Base-by-base conservation (phyloP, 345 rosid genomes). In the Schrenkiella parvula region DNA sequence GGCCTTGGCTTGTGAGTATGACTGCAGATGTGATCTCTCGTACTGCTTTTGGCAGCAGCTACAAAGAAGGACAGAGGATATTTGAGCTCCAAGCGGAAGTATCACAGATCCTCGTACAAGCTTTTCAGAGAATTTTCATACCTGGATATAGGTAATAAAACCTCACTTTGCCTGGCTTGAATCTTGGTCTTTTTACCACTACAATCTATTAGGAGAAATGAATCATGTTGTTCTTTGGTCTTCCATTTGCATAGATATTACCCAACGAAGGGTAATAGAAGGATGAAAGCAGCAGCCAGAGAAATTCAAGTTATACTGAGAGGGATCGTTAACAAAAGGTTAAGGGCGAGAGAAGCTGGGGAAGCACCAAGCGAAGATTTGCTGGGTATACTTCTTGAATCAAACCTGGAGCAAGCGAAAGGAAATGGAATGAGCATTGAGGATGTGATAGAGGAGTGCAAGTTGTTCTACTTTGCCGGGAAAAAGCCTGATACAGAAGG, bases 11-110 rank as follows among this genome's bases (percentile, higher is more conserved):
- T 74, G 54, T 31, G 72, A 73, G 41, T 41, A 71, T 84, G 59
- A 78, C 87, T 0, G 32, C 64, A 6, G 85, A 84, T 44, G 83
- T 68, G 17, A 84, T 84, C 60, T 83, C 84, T 28, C 80, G 76
- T 47, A 80, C 86, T 0, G 85, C 83, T 57, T 90, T 90, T 64
- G 96, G 93, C 0, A 88, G 89, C 52, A 88, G 83, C 80, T 88
- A 81, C 34, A 83, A 84, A 68, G 96, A 88, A 64, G 96, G 96
- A 3, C 86, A 77, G 63, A 82, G 68, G 53, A 82, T 88, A 39
- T 90, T 90, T 58, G 72, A 80, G 53, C 79, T 90, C 14, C 80
- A 84, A 23, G 46, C 60, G 1, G 83, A 82, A 41, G 80, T 83
- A 56, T 61, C 77, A 64, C 19, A 53, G 22, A 72, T 81, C n/a